Percentiles rank a stretch among this genome's conserved stretches.
These are phyloP conservation scores for Calonectria pseudoturangicola DNA, from an alignment of 2,329 filamentous ascomycete genomes.

Conservation along the genomic window DNA sequence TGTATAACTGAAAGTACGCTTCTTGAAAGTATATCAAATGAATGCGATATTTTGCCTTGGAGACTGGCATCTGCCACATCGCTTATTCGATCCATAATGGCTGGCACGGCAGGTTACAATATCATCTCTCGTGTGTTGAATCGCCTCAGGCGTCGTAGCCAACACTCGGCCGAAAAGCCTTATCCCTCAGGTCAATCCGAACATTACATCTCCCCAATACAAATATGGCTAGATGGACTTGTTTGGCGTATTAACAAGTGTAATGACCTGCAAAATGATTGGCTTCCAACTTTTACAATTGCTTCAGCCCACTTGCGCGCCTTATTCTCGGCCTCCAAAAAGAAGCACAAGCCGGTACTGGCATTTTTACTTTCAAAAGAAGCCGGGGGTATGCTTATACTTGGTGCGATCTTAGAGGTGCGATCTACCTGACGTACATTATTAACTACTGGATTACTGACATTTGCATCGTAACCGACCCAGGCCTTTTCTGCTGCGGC, in stretches of 20 bases:
- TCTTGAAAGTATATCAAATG: not conserved
- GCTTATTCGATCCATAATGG: not conserved
- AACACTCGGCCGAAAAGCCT: not conserved
- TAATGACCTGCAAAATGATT: not conserved
- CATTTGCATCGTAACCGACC: not conserved
- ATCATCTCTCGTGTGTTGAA: not conserved
- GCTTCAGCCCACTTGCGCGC: not conserved
- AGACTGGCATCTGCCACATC: not conserved
- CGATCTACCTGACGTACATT: not conserved
- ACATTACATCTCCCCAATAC: not conserved
- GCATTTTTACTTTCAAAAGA: not conserved
- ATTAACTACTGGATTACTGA: not conserved
- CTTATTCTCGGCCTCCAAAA: not conserved
- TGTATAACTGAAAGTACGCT: not conserved
- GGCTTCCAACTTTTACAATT: conserved; percentile 5
- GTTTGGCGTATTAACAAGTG: conserved; percentile 13
- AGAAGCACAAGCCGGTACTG: not conserved
- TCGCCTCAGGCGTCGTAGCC: not conserved
- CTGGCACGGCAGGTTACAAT: not conserved
- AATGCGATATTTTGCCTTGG: not conserved
- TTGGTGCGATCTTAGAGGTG: not conserved
- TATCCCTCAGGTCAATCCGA: not conserved
- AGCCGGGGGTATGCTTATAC: conserved; percentile 4
- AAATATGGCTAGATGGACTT: conserved; percentile 9
- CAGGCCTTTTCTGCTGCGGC: not conserved